Conservation (phyloP, 139 green algal genomes). For the Choricystis sp. region DNA sequence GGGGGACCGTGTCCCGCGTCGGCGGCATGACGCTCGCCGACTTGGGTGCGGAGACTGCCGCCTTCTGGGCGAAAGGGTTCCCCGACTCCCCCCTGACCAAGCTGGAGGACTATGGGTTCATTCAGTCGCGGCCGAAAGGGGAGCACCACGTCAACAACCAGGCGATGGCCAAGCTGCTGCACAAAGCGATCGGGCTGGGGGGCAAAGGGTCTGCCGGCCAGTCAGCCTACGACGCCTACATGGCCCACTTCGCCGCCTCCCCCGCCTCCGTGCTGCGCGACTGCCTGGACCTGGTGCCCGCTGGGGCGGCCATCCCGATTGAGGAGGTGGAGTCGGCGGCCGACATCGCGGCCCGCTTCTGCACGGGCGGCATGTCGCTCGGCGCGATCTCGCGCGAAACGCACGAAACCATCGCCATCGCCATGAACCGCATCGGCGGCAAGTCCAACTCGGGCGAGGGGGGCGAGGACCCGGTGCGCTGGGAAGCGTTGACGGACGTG, state of each 20-base stretch:
- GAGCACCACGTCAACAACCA: conserved; percentile 99
- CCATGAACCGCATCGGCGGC: conserved; percentile 96
- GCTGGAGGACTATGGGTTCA: conserved; percentile 96
- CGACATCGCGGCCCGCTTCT: conserved; percentile 91
- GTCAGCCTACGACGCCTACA: conserved; percentile 69
- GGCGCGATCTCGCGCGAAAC: conserved; percentile 92
- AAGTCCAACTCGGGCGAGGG: conserved; percentile 78
- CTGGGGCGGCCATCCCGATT: conserved; percentile 40
- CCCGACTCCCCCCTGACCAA: conserved; percentile 60
- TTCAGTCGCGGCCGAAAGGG: conserved; percentile 63
- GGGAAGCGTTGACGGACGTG: conserved; percentile 55
- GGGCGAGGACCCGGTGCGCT: conserved; percentile 85
- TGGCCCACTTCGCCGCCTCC: conserved; percentile 64
- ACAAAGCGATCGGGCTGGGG: conserved; percentile 91
- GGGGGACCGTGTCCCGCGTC: conserved; percentile 82
- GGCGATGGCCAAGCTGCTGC: conserved; percentile 97
- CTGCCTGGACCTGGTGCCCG: conserved; percentile 66
- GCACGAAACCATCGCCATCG: conserved; percentile 96
- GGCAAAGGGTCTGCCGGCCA: conserved; percentile 22
- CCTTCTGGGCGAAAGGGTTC: conserved; percentile 85
- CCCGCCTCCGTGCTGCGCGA: conserved; percentile 73
- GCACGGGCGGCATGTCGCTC: conserved; percentile 96
- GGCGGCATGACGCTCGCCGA: conserved; percentile 86
- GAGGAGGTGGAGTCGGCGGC: conserved; percentile 73
- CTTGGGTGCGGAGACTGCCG: conserved; percentile 75